Conservation (phyloP, 306 rosid species). For the Lupinus albus region DNA sequence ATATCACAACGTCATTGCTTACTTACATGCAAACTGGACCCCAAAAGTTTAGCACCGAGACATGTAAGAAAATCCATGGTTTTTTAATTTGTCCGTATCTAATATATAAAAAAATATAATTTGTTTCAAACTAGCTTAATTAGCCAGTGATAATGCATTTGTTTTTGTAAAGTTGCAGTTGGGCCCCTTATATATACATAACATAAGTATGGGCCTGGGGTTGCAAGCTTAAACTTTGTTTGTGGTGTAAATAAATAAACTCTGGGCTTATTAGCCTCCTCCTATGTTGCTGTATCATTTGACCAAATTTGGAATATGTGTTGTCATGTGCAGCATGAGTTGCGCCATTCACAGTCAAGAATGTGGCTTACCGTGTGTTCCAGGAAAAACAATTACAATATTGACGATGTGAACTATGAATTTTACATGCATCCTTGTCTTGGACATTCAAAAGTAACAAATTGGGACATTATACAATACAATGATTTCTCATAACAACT, state of each 20-base stretch:
- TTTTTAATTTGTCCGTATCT: neutral
- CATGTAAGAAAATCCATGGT: neutral
- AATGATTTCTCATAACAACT: neutral
- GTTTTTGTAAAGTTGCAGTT: neutral
- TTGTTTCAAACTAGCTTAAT: too few relatives aligned
- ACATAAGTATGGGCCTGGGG: conserved; percentile 16
- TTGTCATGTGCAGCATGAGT: conserved; percentile 12
- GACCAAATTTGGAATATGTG: conserved; percentile 7
- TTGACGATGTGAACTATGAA: neutral
- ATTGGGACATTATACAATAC: neutral
- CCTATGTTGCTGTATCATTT: conserved; percentile 31
- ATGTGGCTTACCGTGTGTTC: conserved; percentile 35
- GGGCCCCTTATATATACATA: neutral
- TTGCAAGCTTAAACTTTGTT: neutral
- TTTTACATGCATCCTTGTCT: conserved; percentile 9
- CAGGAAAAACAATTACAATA: conserved; percentile 2
- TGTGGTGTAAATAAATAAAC: neutral
- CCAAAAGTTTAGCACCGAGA: conserved; percentile 3
- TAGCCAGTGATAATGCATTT: too few relatives aligned
- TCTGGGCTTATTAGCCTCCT: neutral
- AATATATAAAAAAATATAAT: neutral
- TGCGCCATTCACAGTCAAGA: conserved; percentile 42
- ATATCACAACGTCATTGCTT: too few relatives aligned
- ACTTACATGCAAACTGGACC: neutral
- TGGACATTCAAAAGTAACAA: conserved; percentile 4